Base-by-base conservation (phyloP, 2,329 filamentous ascomycete species). In the Fusarium agapanthi region DNA sequence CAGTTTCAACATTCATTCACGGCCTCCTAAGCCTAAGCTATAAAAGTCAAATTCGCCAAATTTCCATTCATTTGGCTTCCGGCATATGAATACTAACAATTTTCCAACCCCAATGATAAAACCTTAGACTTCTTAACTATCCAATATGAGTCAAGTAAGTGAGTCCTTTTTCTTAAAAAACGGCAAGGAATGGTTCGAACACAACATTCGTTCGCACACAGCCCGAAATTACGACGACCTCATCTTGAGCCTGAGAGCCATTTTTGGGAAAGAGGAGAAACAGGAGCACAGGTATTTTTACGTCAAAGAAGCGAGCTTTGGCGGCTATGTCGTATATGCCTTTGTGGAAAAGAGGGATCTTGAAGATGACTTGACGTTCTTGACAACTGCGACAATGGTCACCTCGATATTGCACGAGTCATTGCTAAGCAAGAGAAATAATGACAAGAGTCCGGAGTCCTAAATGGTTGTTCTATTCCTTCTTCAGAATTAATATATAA, bases 381-480 rank as follows among this genome's bases (percentile, higher is more conserved):
- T 51, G 4, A 22, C 16, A 11, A 51, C 18, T 26, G 48, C n/a
- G 4, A 51, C n/a, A 5, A 26, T 7, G n/a, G n/a, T 51, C 6
- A 51, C 30, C 7, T 51, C n/a, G 8, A 4, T 20, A 6, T 51
- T 20, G 4, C 3, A 4, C 8, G 30, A 3, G 13, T 6, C 9
- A 15, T 26, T 7, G 13, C 16, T 20, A 4, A 20, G 1, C 0
- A 0, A 2, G 6, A 26, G 3, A 14, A 11, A 7, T 11, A 13
- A 32, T 22, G 4, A 8, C 26, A 6, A 8, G 15, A 47, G 14
- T 2, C 11, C 10, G 5, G 1, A 48, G 5, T 30, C 5, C 0
- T 8, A 8, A 12, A 30, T 14, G 0, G 2, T 8, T 16, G 4
- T 6, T 16, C 15, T 18, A 3, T 22, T 28, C 4, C 6, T 6